Percentiles rank a stretch among this genome's conserved stretches.
phyloP scores from a whole-genome alignment of 2,329 filamentous ascomycete genomes.

The Monilinia aucupariae region DNA sequence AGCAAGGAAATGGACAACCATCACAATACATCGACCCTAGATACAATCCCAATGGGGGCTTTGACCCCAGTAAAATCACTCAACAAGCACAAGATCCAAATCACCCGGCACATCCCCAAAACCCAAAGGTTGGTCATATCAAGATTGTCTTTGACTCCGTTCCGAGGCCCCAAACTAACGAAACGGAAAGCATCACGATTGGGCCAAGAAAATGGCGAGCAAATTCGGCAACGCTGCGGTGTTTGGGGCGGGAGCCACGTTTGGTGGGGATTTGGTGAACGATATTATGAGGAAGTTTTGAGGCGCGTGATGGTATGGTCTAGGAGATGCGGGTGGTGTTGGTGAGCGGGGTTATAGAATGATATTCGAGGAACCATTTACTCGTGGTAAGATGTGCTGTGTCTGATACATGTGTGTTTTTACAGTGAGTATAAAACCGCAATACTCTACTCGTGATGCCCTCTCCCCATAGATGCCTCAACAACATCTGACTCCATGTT shows the following conservation, averaged over 20 bases:
- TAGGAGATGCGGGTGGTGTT: too few species aligned
- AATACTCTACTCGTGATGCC: too few species aligned
- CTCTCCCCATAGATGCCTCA: too few species aligned
- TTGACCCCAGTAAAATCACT: constrained; percentile 25
- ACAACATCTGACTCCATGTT: too few species aligned
- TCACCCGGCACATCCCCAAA: constrained; percentile 33
- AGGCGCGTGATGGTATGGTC: background rate
- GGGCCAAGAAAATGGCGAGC: constrained; percentile 28
- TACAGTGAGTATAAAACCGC: too few species aligned
- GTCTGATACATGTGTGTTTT: too few species aligned
- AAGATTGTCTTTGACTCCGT: background rate
- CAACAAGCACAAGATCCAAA: constrained; percentile 33
- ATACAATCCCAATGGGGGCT: constrained; percentile 26
- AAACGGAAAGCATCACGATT: constrained; percentile 29
- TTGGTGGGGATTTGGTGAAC: constrained; percentile 28
- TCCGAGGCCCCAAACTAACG: background rate
- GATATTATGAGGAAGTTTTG: constrained; percentile 16
- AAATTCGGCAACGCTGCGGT: constrained; percentile 34
- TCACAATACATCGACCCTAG: constrained; percentile 30
- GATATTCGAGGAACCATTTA: too few species aligned
- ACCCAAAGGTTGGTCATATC: constrained; percentile 26
- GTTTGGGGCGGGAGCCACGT: constrained; percentile 34
- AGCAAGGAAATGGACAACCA: constrained; percentile 28
- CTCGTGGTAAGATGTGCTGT: too few species aligned
- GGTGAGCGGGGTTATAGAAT: too few species aligned